phyloP scores from a whole-genome alignment of 106 monocot genomes.

The Chionographis japonica region DNA sequence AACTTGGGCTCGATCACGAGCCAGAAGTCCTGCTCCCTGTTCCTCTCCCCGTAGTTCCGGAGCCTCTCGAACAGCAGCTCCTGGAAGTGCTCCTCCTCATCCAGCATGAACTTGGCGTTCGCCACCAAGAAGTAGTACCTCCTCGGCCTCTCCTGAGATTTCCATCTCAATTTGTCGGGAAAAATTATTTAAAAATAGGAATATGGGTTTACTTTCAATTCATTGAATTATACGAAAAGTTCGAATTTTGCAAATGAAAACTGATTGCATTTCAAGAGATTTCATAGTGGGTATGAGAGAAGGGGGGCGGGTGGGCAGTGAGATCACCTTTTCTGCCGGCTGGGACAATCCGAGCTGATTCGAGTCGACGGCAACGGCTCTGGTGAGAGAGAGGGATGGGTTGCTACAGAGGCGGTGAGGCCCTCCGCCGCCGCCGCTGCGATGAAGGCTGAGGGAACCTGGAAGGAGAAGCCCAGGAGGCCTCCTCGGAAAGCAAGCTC shows the following conservation, averaged over 20 bases:
- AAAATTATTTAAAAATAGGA: neutral
- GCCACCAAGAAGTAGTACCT: slow-evolving; percentile 82
- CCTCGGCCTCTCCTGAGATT: slow-evolving; percentile 37
- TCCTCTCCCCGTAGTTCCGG: slow-evolving; percentile 56
- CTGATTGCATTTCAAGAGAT: no score
- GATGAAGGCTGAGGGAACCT: slow-evolving; percentile 6
- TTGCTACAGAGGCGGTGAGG: neutral
- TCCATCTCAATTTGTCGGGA: neutral
- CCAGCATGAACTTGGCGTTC: slow-evolving; percentile 96
- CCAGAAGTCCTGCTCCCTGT: slow-evolving; percentile 91
- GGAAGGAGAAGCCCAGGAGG: slow-evolving; percentile 6
- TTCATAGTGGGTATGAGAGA: no score
- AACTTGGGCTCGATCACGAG: slow-evolving; percentile 95
- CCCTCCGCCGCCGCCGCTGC: slow-evolving; percentile 1
- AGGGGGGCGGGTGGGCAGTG: no score
- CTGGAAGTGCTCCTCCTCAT: slow-evolving; percentile 96
- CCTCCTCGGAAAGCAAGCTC: neutral
- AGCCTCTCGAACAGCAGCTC: slow-evolving; percentile 67
- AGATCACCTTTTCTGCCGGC: slow-evolving; percentile 21
- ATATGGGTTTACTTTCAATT: neutral
- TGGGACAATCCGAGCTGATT: slow-evolving; percentile 37
- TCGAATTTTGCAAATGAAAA: no score
- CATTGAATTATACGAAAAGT: neutral
- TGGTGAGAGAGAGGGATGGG: neutral
- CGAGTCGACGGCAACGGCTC: slow-evolving; percentile 53